These are phyloP conservation scores for Furcasterigmium furcatum DNA, from an alignment of 2,329 filamentous ascomycete species.

Conservation along the genomic window DNA sequence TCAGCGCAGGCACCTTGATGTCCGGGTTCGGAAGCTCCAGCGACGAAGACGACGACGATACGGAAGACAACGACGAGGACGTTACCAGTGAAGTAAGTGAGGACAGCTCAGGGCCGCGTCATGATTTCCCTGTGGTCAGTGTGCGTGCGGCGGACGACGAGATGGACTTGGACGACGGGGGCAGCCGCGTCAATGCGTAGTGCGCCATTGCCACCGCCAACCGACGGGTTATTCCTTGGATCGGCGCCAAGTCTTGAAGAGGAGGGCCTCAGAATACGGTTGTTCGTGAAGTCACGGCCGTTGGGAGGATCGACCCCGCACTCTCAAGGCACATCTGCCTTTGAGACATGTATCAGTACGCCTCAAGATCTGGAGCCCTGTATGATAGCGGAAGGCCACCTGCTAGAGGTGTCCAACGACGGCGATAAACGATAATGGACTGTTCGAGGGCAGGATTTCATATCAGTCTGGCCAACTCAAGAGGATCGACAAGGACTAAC, in stretches of 20 bases:
- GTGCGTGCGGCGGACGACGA: constrained; percentile 1
- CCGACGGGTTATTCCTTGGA: constrained; percentile 6
- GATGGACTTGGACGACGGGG: neutral
- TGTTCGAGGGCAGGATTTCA: neutral
- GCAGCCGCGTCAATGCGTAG: too few relatives aligned
- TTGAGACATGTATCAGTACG: too few relatives aligned
- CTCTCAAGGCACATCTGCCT: too few relatives aligned
- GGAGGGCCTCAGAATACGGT: too few relatives aligned
- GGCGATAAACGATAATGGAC: constrained; percentile 1
- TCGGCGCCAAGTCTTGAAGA: neutral
- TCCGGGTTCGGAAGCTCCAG: constrained; percentile 94
- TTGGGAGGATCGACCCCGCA: too few relatives aligned
- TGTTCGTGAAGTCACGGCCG: too few relatives aligned
- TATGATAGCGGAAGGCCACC: too few relatives aligned
- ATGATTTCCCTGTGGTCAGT: neutral
- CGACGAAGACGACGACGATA: constrained; percentile 94
- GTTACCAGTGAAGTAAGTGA: constrained; percentile 63
- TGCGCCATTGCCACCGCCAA: too few relatives aligned
- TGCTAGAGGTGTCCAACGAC: too few relatives aligned
- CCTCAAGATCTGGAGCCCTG: too few relatives aligned
- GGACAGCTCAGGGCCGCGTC: neutral
- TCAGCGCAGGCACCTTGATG: constrained; percentile 71
- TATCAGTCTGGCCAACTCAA: neutral
- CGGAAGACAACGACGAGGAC: constrained; percentile 79
- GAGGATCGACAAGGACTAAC: constrained; percentile 5